Base-by-base conservation (phyloP, 2,329 filamentous ascomycete species). In the Penicillium sp. region DNA sequence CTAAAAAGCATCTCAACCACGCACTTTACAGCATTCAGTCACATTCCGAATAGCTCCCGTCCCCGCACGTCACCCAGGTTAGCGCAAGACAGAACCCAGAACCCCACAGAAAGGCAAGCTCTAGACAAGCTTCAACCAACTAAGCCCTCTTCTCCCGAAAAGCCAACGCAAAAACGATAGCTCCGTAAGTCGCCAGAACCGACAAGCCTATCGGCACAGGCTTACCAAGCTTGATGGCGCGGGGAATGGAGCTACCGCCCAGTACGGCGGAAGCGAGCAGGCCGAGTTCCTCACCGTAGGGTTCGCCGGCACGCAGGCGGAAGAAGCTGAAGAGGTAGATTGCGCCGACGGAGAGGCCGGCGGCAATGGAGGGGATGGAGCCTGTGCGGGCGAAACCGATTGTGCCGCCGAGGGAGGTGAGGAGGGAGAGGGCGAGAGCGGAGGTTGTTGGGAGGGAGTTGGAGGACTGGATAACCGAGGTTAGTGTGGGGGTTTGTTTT, bases 271-370 rank as follows among this genome's bases (percentile, higher is more conserved):
- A 96, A 4, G 94, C 94, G 39, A 97, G 80, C 9, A 99, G 82
- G n/a, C 89, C 90, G 39, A 96, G 79, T 76, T 97, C 94, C 63
- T 95, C 78, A 59, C 93, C 94, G 73, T 94, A 96, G 3, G 89
- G 72, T 71, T 91, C 83, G 57, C 83, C 80, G 65, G 86, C 87
- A 66, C 88, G 87, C 59, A 96, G 87, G 55, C 92, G 89, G 69
- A 90, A 87, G 61, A 89, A 92, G 59, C 91, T 91, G 39, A 96
- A 79, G 21, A 86, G 87, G 75, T 99, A 89, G 55, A 91, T 76
- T 14, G 81, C 77, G 42, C 94, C 94, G 62, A 99, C 92, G 29
- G 88, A 87, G 63, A 91, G 80, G 48, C 94, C 94, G 13, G 94
- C 94, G 11, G 85, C 86, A 64, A 97, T 82, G 11, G 92, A 96